These are phyloP conservation scores for Hapsidospora chrysogenum DNA, from an alignment of 495 filamentous ascomycete genomes.

Conservation along the genomic window DNA sequence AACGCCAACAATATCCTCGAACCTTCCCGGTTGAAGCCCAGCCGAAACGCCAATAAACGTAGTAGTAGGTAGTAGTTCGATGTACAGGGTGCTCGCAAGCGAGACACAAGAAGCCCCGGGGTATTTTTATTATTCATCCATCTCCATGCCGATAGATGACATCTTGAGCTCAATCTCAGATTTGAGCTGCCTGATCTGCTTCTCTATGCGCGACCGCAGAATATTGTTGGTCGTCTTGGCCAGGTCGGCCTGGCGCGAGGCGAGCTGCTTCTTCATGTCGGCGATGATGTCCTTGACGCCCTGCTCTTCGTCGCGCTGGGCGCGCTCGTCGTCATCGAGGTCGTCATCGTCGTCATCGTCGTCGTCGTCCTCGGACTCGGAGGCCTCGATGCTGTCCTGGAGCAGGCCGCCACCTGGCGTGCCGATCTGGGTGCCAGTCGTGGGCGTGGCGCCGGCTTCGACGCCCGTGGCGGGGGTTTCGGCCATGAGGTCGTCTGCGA, in stretches of 20 bases:
- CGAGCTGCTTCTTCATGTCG: constrained; percentile 29
- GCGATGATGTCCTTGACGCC: constrained; percentile 37
- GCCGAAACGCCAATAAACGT: no score
- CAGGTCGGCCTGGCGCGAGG: constrained; percentile 18
- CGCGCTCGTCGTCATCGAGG: constrained; percentile 27
- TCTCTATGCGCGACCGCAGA: constrained; percentile 33
- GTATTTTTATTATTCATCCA: constrained; percentile 25
- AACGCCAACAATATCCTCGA: no score
- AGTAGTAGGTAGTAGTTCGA: no score
- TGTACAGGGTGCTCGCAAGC: no score
- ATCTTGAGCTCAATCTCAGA: constrained; percentile 42
- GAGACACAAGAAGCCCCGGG: no score
- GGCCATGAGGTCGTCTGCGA: constrained; percentile 11
- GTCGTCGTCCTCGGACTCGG: constrained; percentile 30
- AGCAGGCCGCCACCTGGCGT: constrained; percentile 15
- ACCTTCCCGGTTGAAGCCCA: no score
- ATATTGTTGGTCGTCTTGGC: constrained; percentile 22
- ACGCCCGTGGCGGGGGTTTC: constrained; percentile 15
- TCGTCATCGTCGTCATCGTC: constrained; percentile 30
- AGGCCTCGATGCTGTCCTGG: constrained; percentile 25
- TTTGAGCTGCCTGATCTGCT: constrained; percentile 35
- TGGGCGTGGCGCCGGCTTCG: constrained; percentile 20
- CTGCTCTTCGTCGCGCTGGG: constrained; percentile 26
- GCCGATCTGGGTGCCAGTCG: constrained; percentile 14
- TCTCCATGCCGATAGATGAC: constrained; percentile 28